phyloP scores from a whole-genome alignment of 345 rosid genomes.

The Acer saccharum region DNA sequence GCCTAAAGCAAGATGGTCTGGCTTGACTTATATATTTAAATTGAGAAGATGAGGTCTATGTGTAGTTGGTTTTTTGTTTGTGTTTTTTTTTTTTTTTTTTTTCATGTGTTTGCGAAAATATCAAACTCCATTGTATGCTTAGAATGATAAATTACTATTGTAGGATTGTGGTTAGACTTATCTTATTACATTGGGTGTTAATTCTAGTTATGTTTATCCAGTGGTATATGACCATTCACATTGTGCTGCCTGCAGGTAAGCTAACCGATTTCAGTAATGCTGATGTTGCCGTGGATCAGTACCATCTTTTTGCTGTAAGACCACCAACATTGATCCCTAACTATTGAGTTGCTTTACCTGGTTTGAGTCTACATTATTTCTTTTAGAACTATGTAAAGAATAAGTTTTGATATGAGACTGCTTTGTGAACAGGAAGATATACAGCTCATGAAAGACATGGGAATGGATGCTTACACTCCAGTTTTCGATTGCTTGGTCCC shows the following conservation, averaged over 20 bases:
- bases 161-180: too few species aligned
- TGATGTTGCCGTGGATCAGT: constrained; percentile 90
- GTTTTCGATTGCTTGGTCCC: constrained; percentile 92
- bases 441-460: constrained; percentile 89
- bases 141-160: too few species aligned
- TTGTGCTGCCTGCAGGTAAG: constrained; percentile 48
- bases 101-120: too few species aligned
- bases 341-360: background rate
- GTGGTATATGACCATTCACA: background rate
- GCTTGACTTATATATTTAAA: too few species aligned
- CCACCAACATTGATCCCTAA: background rate
- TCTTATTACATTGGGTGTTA: too few species aligned
- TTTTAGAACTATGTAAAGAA: background rate
- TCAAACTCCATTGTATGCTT: too few species aligned
- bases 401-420: background rate
- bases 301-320: constrained; percentile 71
- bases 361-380: background rate
- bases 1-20: too few species aligned
- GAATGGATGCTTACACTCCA: constrained; percentile 91
- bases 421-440: constrained; percentile 70
- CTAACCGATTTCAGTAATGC: constrained; percentile 70
- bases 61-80: too few species aligned
- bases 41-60: too few species aligned
- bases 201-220: too few species aligned
- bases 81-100: too few species aligned